Base-by-base conservation (phyloP, 2,329 filamentous ascomycete genomes). In the Cadophora sp. region DNA sequence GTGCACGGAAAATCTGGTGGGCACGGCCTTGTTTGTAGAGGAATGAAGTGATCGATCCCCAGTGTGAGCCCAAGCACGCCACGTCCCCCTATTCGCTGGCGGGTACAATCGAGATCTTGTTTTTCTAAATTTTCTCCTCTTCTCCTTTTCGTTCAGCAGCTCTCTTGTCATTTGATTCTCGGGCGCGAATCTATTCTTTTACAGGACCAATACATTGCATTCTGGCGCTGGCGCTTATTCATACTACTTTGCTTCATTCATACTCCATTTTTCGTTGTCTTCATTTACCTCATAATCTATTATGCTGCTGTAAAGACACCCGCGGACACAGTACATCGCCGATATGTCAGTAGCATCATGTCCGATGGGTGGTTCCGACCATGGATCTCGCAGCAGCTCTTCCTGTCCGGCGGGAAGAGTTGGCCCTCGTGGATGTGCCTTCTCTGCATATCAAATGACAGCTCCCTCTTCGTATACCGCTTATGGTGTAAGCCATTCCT, bases 381-480 rank as follows among this genome's bases (percentile, higher is more conserved):
- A 12, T 24, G 48, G 48, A 26, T 51, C 22, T 12, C 48, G 22
- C 4, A 51, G 48, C 11, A 51, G 48, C 48, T 51, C 48, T 51
- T 51, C 48, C 9, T 51, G 48, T 9, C 48, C 48, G 27, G 48
- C 27, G 2, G 48, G 48, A 51, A 51, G 22, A 51, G 22, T 51
- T 51, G 48, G 48, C 8, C 48, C 48, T 26, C 48, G 48, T 11
- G 48, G 48, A 27, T 51, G 48, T 51, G 48, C 48, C 9, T 51
- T 51, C 24, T 51, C 48, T 51, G 48, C 48, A 51, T 51, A 51
- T 27, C 48, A 51, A 14, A 51, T 51, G 48, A 51, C 48, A 26
- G 48, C 48, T 51, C 48, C 48, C 1, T 51, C 48, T 26, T 51
- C 48, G 9, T 51, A 51, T 14, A 51, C 48, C 27, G 22, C 48